Base-by-base conservation (phyloP, 805 yeast species). In the Metschnikowia rubicola region DNA sequence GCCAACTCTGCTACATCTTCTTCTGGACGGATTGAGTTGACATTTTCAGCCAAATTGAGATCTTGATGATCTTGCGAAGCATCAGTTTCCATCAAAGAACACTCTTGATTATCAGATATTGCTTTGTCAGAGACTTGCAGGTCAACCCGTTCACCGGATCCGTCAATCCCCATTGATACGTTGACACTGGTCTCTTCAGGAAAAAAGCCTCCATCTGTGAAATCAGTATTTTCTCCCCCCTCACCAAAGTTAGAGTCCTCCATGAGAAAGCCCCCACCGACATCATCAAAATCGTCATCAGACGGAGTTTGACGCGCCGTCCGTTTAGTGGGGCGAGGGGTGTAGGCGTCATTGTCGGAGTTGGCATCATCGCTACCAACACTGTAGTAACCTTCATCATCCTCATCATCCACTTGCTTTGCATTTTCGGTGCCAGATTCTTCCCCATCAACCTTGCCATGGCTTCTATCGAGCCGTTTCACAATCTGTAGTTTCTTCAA, bases 401-500 rank as follows among this genome's bases (percentile, higher is more conserved):
- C 56, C 13, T 54, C 53, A 3, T 40, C 52, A 9, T 38, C 32
- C 35, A 12, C 41, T 7, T 13, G 31, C 10, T 28, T 3, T 10
- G 8, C 40, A 8, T 4, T 15, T 46, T 44, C 12, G 40, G 33
- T 21, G 4, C 12, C 6, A 21, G 5, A 15, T 12, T 41, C 46
- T 9, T 46, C 55, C 6, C 44, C 46, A 8, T 53, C 64, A 3
- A 78, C 54, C 21, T 53, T 56, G 4, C 87, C 86, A 56, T 81
- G 86, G 21, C 66, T 67, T 33, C 48, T 54, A 46, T 77, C 70
- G 52, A 81, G 68, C 39, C 86, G 58, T 10, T 65, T 67, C 37
- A 63, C 62, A 30, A 81, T 79, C 42, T 78, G 63, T 33, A 82
- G 62, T 44, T 75, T 80, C 8, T 78, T 68, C 48, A 81, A 62